Base-by-base conservation (phyloP, 345 rosid species). In the Streptanthus diversifolius region DNA sequence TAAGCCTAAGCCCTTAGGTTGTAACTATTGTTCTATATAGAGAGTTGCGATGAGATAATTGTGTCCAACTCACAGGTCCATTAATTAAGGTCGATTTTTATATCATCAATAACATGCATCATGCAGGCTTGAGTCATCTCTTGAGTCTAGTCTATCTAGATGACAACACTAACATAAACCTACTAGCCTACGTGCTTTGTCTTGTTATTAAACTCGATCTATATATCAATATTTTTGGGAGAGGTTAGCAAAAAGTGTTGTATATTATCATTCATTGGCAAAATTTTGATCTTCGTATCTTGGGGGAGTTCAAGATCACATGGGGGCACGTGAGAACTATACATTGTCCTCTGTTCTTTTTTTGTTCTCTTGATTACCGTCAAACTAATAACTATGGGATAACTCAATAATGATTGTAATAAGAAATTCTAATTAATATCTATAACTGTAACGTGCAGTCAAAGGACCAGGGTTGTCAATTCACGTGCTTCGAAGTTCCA, bases 371-470 rank as follows among this genome's bases (percentile, higher is more conserved):
- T 37, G 21, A 29, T 15, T 54, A 63, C 5, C 47, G 11, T 72
- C 70, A 29, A 53, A 51, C 5, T 27, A 53, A 43, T 25, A 55
- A 33, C 29, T 73, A 24, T n/a, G 13, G 19, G 18, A 36, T 36
- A 51, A 35, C 17, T 65, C 30, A 33, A 27, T 30, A 57, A n/a
- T 48, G 18, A 58, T 66, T 39, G 25, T 9, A 7, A 57, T 27
- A 22, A 64, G 43, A 51, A 0, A 36, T 33, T 44, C 0, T 30
- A 43, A 43, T 10, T 41, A 54, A 55, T 72, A 53, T 73, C 41
- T 21, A 43, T 12, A 14, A 33, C 5, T 48, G 72, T 49, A 74
- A 74, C 72, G 53, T 74, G 78, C 72, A 47, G 78, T 74, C 72
- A 66, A 74, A 47, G 67, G 52, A 74, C 60, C 29, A 66, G 0